Evolutionary conservation across 2,329 filamentous ascomycete genomes (phyloP).

Genomic region (Thelonectria discophora): DNA sequence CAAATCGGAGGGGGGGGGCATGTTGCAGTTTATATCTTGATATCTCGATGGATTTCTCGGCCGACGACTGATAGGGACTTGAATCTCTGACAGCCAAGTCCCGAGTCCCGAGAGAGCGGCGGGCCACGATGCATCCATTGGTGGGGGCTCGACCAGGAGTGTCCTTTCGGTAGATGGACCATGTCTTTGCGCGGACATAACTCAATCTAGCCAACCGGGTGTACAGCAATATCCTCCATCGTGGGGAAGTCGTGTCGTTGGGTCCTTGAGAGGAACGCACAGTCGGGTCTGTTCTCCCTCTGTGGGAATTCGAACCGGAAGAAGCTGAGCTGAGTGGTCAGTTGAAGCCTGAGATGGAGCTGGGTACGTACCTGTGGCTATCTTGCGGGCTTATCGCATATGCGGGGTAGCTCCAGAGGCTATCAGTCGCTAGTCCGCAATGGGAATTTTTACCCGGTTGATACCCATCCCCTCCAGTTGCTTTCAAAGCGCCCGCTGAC

Average conservation of each 20-base stretch:
- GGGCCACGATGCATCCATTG: background rate
- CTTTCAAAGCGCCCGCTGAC: background rate
- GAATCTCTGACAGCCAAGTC: background rate
- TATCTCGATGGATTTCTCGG: slow-evolving; percentile 13
- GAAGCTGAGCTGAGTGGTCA: slow-evolving; percentile 18
- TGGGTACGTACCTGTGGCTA: slow-evolving; percentile 2
- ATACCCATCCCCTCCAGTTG: background rate
- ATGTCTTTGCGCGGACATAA: background rate
- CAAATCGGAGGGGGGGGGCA: slow-evolving; percentile 1
- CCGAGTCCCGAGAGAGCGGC: background rate
- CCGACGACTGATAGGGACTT: slow-evolving; percentile 5
- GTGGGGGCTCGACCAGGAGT: background rate
- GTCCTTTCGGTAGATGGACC: slow-evolving; percentile 11
- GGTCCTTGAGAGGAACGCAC: background rate
- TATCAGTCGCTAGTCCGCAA: slow-evolving; percentile 18
- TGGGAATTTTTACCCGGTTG: slow-evolving; percentile 15
- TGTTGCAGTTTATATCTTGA: slow-evolving; percentile 19
- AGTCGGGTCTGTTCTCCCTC: slow-evolving; percentile 20
- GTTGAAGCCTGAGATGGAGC: background rate
- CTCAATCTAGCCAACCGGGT: slow-evolving; percentile 13
- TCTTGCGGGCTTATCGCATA: slow-evolving; percentile 18
- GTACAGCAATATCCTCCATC: slow-evolving; percentile 7
- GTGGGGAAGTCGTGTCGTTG: slow-evolving; percentile 10
- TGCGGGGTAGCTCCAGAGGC: slow-evolving; percentile 18
- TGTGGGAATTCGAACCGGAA: slow-evolving; percentile 25